These are phyloP conservation scores for Dichomitus squalens DNA, from an alignment of 1,284 basidiomycete genomes.

Conservation along the genomic window DNA sequence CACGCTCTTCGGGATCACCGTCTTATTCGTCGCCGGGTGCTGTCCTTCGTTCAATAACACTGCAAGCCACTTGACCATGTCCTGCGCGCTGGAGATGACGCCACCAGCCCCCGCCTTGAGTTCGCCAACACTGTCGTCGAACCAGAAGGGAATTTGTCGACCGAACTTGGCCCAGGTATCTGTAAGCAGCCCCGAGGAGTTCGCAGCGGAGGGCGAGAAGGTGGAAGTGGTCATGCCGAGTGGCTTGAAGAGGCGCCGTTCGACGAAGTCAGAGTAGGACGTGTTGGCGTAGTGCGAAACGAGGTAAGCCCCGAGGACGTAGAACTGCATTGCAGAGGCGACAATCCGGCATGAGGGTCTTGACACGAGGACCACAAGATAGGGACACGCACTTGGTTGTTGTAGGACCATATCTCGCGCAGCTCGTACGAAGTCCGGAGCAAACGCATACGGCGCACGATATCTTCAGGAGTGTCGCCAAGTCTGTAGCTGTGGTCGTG, in stretches of 20 bases:
- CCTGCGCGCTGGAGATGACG: conserved; percentile 35
- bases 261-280: conserved; percentile 34
- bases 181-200: conserved; percentile 33
- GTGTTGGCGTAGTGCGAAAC: conserved; percentile 39
- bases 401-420: conserved; percentile 43
- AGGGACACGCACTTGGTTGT: conserved; percentile 37
- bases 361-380: neutral
- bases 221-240: conserved; percentile 36
- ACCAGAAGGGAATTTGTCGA: conserved; percentile 34
- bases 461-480: conserved; percentile 12
- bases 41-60: conserved; percentile 31
- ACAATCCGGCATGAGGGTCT: neutral
- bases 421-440: conserved; percentile 41
- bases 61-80: conserved; percentile 36
- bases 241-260: conserved; percentile 32
- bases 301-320: conserved; percentile 31
- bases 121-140: conserved; percentile 22
- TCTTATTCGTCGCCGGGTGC: conserved; percentile 27
- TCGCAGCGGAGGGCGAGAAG: conserved; percentile 38
- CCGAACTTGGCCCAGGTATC: conserved; percentile 32
- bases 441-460: conserved; percentile 34
- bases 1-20: conserved; percentile 28
- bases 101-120: conserved; percentile 37
- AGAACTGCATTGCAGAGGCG: conserved; percentile 6
- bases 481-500: neutral